phyloP scores from a whole-genome alignment of 1,139 yeast genomes.

The Taphrina communis region DNA sequence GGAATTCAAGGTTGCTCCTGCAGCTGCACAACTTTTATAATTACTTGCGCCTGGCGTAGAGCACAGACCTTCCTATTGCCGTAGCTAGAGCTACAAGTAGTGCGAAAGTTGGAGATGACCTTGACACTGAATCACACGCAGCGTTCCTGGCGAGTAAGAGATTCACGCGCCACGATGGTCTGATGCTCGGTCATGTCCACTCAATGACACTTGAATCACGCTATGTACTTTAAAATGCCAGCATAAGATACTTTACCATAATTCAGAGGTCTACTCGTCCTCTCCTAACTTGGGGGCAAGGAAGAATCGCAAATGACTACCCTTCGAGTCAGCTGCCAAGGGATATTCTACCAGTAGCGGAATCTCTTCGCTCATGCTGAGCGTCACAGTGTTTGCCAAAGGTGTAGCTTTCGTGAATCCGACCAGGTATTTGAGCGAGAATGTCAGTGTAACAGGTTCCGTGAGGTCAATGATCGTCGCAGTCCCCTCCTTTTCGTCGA shows the following conservation, averaged over 20 bases:
- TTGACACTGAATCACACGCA: not conserved
- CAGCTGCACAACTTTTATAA: no score
- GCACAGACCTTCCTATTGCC: no score
- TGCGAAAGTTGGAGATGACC: not conserved
- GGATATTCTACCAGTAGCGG: slow-evolving; percentile 95
- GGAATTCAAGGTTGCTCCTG: no score
- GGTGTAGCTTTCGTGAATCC: slow-evolving; percentile 92
- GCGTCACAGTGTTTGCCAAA: slow-evolving; percentile 74
- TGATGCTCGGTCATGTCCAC: no score
- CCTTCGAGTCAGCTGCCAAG: slow-evolving; percentile 59
- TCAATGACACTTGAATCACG: not conserved
- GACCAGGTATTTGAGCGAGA: slow-evolving; percentile 86
- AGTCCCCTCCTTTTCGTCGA: slow-evolving; percentile 66
- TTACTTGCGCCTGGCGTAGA: no score
- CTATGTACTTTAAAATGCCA: slow-evolving; percentile 18
- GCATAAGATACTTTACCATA: not conserved
- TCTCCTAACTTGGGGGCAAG: slow-evolving; percentile 97
- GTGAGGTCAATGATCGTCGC: slow-evolving; percentile 77
- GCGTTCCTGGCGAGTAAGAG: not conserved
- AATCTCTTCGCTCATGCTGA: slow-evolving; percentile 85
- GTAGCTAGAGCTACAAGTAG: not conserved
- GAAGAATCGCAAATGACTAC: slow-evolving; percentile 93
- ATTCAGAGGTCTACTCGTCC: slow-evolving; percentile 58
- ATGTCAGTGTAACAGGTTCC: slow-evolving; percentile 85
- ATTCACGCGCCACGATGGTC: no score